phyloP scores from a whole-genome alignment of 108 stramenopile genomes.

The Craspedostauros australis region DNA sequence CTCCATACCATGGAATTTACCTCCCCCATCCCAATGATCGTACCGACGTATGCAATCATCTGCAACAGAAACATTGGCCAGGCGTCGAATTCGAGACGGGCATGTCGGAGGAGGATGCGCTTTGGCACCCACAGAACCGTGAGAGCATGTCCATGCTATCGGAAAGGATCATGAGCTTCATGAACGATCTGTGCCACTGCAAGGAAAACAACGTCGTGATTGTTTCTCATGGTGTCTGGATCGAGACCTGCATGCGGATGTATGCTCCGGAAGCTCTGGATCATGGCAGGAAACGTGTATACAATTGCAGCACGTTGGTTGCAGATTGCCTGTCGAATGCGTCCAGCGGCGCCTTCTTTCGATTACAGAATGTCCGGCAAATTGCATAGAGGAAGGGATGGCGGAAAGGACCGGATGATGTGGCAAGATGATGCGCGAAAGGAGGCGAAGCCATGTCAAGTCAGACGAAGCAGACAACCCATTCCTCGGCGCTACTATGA shows the following conservation, averaged over 20 bases:
- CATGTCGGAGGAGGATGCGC: conserved; percentile 54
- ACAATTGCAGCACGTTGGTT: conserved; percentile 70
- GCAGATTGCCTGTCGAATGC: conserved; percentile 22
- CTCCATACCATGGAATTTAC: no score
- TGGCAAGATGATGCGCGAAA: no score
- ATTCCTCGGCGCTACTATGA: no score
- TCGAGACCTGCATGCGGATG: conserved; percentile 48
- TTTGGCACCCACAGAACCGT: conserved; percentile 45
- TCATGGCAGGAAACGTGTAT: conserved; percentile 47
- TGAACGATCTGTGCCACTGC: conserved; percentile 33
- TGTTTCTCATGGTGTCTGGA: conserved; percentile 79
- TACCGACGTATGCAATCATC: no score
- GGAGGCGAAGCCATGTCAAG: no score
- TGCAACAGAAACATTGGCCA: conserved; percentile 51
- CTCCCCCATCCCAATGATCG: no score
- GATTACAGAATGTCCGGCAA: conserved; percentile 19
- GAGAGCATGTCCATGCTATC: conserved; percentile 46
- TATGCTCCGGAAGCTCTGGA: conserved; percentile 42
- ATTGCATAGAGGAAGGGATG: no score
- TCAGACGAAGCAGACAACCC: no score
- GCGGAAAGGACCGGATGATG: no score
- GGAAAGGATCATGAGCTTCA: conserved; percentile 38
- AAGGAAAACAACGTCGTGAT: conserved; percentile 52
- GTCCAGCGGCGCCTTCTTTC: conserved; percentile 23
- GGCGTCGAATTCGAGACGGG: conserved; percentile 34